These are phyloP conservation scores for Middelhovenomyces tepae DNA, from an alignment of 805 yeast genomes.

Conservation along the genomic window DNA sequence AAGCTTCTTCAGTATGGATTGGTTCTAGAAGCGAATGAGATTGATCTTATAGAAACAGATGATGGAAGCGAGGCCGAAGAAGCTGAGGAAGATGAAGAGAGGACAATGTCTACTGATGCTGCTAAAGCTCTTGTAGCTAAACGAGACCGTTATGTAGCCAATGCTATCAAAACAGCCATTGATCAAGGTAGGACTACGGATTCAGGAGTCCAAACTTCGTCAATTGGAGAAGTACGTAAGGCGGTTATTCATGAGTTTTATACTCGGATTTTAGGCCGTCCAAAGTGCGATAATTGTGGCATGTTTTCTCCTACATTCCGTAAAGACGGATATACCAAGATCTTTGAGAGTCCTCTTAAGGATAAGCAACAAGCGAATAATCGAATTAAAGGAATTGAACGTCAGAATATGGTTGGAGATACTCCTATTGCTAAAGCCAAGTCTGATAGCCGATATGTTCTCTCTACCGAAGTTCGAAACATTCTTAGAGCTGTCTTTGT, in stretches of 20 bases:
- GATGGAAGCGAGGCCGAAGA: conserved; percentile 42
- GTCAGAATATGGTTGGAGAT: conserved; percentile 60
- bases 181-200: conserved; percentile 64
- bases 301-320: conserved; percentile 91
- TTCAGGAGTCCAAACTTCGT: conserved; percentile 69
- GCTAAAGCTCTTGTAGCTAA: conserved; percentile 35
- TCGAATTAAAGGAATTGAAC: conserved; percentile 66
- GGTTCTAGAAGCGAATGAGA: conserved; percentile 61
- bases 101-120: conserved; percentile 11
- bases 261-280: conserved; percentile 60
- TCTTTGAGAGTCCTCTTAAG: conserved; percentile 77
- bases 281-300: conserved; percentile 92
- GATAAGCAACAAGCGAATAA: conserved; percentile 74
- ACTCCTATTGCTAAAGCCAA: conserved; percentile 20
- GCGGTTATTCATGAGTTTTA: conserved; percentile 58
- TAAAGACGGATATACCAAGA: conserved; percentile 88
- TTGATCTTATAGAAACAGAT: conserved; percentile 54
- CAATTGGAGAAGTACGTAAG: conserved; percentile 84
- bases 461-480: conserved; percentile 81
- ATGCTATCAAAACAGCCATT: conserved; percentile 63
- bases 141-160: conserved; percentile 62
- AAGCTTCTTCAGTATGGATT: conserved; percentile 82
- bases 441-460: conserved; percentile 50
- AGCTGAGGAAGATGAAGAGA: conserved; percentile 27
- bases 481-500: conserved; percentile 66